Conservation (phyloP, 2,329 filamentous ascomycete species). For the Aspergillus sp. region DNA sequence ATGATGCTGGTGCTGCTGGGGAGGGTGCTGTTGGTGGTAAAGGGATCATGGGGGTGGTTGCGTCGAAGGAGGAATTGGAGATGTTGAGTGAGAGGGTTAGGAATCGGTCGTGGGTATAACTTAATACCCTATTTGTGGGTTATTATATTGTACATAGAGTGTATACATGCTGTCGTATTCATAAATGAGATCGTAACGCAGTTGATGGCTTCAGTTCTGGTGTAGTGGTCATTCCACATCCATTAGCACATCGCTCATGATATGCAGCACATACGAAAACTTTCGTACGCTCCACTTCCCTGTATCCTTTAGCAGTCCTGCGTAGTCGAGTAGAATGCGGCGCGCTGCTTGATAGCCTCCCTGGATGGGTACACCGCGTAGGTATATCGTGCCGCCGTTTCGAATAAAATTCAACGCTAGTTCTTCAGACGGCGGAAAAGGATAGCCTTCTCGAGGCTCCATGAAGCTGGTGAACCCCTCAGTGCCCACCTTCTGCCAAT, state of each 20-base stretch:
- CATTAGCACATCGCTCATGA: constrained; percentile 55
- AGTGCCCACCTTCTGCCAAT: constrained; percentile 51
- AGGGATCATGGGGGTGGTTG: constrained; percentile 16
- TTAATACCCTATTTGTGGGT: not conserved
- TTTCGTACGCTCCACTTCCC: constrained; percentile 55
- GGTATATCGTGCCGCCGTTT: constrained; percentile 50
- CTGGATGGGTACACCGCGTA: constrained; percentile 51
- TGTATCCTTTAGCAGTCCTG: constrained; percentile 55
- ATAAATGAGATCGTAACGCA: not conserved
- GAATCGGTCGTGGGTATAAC: constrained; percentile 13
- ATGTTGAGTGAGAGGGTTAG: constrained; percentile 14
- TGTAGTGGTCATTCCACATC: constrained; percentile 32
- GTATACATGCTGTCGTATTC: not conserved
- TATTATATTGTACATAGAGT: not conserved
- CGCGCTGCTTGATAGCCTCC: constrained; percentile 55
- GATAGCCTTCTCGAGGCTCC: constrained; percentile 33
- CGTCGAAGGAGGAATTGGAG: constrained; percentile 21
- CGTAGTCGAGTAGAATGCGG: constrained; percentile 54
- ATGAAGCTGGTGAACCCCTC: constrained; percentile 49
- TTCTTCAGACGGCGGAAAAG: constrained; percentile 33
- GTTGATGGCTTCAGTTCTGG: no score
- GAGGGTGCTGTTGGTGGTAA: not conserved
- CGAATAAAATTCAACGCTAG: constrained; percentile 49
- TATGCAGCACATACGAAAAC: constrained; percentile 55
- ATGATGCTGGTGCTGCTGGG: constrained; percentile 11